Evolutionary conservation across 148 eudicot species (phyloP), one percentile per base, ranked within the genome.

Genomic region (Chenopodium suecicum): DNA sequence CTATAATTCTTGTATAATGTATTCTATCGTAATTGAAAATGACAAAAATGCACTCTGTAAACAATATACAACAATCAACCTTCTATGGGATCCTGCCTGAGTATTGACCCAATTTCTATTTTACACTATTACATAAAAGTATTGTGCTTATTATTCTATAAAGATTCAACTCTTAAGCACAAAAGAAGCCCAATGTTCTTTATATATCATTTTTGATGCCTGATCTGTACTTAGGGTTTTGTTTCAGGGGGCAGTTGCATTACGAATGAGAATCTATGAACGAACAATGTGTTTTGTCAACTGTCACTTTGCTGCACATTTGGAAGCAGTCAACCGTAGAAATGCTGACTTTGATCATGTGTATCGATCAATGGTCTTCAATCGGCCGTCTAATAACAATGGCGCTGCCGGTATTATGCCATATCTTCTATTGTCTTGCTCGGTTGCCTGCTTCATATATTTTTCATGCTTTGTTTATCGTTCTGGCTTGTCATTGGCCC

Each of bases 331-430:
- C 79, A 88, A 78, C 80, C 95, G 99, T 52, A 89, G 99, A 48
- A 97, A 97, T 94, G 94, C 94, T 71, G 99, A 97, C 84, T 97
- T 97, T 84, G 98, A 97, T 86, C 93, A 97, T 78, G 95, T 92
- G 17, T 97, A 94, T 70, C 91, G 89, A 66, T 91, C 94, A 77
- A 92, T 94, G 99, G 76, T 86, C 78, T 97, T 97, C 84, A 91
- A 85, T 79, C 90, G 94, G 83, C 89, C 94, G 66, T 80, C 91
- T 77, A 89, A 82, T 76, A 20, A 84, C 67, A 93, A 85, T 85
- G 83, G 90, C 80, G 84, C 90, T 78, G 88, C 93, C 89, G 95
- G 94, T 95, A 95, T 87, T 80, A 84, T 89, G 92, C 87, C 81
- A 80, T 87, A 76, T 88, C 83, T 88, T 70, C 75, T 89, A 69